Base-by-base conservation (phyloP, 2,329 filamentous ascomycete genomes). In the Plectosphaerella sp. region DNA sequence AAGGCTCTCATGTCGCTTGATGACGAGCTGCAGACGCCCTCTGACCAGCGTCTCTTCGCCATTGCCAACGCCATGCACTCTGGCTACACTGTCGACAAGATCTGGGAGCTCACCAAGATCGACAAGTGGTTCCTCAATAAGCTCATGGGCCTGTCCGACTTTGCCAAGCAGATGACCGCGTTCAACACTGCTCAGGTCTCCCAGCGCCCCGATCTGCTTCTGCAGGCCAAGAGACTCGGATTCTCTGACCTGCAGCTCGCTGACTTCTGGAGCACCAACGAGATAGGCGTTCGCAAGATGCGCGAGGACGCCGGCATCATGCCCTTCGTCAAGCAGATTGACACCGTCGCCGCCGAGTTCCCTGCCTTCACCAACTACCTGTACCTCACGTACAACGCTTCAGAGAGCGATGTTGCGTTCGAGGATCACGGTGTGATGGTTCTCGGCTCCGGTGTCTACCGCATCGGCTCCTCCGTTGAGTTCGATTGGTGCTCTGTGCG, bases 401-500 rank as follows among this genome's bases (percentile, higher is more conserved):
- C 84, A 0, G 88, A 93, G 69, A 86, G 89, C 59, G 94, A 99
- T 62, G 77, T 97, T 51, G 67, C 68, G 14, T 97, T 97, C 64
- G 79, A 91, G 10, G 94, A 99, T 65, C 85, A 93, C 57, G 94
- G 94, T 64, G 83, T 97, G 55, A 97, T 97, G 91, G 93, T 99
- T 9, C 79, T 97, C 28, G 93, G 93, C 14, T 97, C 92, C 33
- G 93, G 93, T 70, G 92, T 97, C 10, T 97, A 97, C 77, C 85
- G 94, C 55, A 99, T 99, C 58, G 94, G 94, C 59, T 97, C 92
- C 0, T 97, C 93, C 0, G 94, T 99, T 54, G 94, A 99, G 67
- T 99, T 99, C 69, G 94, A 99, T 71, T 99, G 94, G 94, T 97
- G 94, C 70, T 96, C 94, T 5, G 94, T 99, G 25, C 82, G 93